Base-by-base conservation (phyloP, 768 basidiomycete species). In the Lactarius tabidus region DNA sequence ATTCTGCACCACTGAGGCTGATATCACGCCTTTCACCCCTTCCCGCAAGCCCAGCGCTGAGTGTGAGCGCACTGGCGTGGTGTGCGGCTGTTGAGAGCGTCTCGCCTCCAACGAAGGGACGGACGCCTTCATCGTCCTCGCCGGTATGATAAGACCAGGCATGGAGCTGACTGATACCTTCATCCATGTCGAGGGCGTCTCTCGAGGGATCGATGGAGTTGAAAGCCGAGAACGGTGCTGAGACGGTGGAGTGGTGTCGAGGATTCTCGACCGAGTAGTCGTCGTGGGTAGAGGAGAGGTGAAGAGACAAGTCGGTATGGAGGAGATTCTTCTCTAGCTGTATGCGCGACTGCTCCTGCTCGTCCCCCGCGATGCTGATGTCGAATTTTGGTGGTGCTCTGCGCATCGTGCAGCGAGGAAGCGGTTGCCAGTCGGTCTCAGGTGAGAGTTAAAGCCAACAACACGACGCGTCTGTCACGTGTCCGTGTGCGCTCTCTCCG, bases 51-150 rank as follows among this genome's bases (percentile, higher is more conserved):
- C 95, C 94, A 4, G 93, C 91, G 59, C 84, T 90, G 20, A 97
- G 81, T 0, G 95, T 96, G 59, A 96, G 79, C 2, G 85, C 92
- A 68, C 89, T 92, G 29, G 92, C 93, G 75, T 97, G 95, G 75
- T 97, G 95, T 1, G 88, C 91, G 10, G 85, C 86, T 0, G 94
- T 95, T 0, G 91, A 94, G 64, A 92, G 75, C 0, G 89, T 90
- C 64, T 86, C 85, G 26, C 83, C 85, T 45, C 81, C 83, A 3
- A 67, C 73, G 68, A 86, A 90, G 0, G 88, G 87, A 67, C 82
- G 79, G 36, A 87, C 76, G 23, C 85, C 88, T 15, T 89, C 88
- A 5, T 90, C 87, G 62, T 84, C 81, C 57, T 89, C 85, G 65
- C 81, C 83, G 7, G 74, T 72, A 57, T 71, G 77, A 59, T 74